Percentiles rank a stretch among this genome's conserved stretches.
phyloP scores from a whole-genome alignment of 495 filamentous ascomycete genomes.

The Aspergillus conjunctus region DNA sequence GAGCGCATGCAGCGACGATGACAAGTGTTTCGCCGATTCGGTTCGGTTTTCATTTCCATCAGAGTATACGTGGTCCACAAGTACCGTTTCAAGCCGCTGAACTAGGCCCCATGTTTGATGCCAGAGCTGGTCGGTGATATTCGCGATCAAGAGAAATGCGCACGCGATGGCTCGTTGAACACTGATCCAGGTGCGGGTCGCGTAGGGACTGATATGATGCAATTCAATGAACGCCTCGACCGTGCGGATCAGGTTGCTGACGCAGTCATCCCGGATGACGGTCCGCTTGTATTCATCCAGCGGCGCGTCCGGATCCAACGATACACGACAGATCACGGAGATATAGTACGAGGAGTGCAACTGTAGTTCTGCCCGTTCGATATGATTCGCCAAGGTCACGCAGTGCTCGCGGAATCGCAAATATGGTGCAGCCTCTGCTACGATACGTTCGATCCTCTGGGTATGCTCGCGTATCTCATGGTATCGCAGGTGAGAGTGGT shows the following conservation, averaged over 20 bases:
- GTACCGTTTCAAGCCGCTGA: constrained; percentile 41
- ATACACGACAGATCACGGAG: constrained; percentile 59
- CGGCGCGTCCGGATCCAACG: constrained; percentile 50
- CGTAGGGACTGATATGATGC: constrained; percentile 43
- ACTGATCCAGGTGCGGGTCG: constrained; percentile 52
- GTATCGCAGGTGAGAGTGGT: constrained; percentile 40
- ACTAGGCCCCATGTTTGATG: constrained; percentile 42
- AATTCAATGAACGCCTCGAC: constrained; percentile 51
- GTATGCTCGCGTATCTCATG: constrained; percentile 54
- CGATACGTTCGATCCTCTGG: constrained; percentile 52
- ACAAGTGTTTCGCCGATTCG: constrained; percentile 43
- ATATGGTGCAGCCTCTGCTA: constrained; percentile 54
- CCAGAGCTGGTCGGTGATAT: constrained; percentile 40
- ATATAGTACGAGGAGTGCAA: constrained; percentile 61
- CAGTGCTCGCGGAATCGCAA: constrained; percentile 53
- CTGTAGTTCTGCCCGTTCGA: constrained; percentile 58
- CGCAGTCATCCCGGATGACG: constrained; percentile 48
- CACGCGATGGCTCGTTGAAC: constrained; percentile 50
- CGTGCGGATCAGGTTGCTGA: constrained; percentile 44
- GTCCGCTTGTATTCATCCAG: constrained; percentile 36
- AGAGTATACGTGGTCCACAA: constrained; percentile 46
- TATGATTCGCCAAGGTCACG: constrained; percentile 49
- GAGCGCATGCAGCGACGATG: constrained; percentile 44
- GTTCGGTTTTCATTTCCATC: constrained; percentile 38
- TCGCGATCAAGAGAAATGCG: constrained; percentile 48